Conservation (phyloP, 139 green algal species). For the Auxenochlorella pyrenoidosa region DNA sequence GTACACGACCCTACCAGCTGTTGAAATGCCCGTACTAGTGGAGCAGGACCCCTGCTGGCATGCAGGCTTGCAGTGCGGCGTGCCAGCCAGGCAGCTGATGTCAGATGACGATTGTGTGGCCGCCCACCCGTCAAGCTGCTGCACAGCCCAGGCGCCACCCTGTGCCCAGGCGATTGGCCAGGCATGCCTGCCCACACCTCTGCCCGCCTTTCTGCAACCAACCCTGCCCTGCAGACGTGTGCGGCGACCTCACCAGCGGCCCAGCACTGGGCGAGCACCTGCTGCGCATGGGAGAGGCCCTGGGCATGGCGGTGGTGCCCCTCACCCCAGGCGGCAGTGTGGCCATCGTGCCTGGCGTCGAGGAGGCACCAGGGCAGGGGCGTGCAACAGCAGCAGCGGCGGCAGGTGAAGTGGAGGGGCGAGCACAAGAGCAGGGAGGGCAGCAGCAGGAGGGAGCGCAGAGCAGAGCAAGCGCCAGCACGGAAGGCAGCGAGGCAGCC, state of each 20-base stretch:
- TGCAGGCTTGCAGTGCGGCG: background rate
- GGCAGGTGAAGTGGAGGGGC: background rate
- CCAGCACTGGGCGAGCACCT: background rate
- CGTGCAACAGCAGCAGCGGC: background rate
- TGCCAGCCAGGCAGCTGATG: background rate
- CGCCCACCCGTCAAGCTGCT: background rate
- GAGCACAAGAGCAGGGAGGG: background rate
- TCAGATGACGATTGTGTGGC: too few species aligned
- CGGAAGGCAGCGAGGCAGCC: background rate
- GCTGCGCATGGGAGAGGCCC: slow-evolving; percentile 22
- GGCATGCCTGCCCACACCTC: too few species aligned
- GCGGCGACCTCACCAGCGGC: slow-evolving; percentile 11
- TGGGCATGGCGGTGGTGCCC: slow-evolving; percentile 26
- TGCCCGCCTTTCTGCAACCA: background rate
- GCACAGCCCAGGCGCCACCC: background rate
- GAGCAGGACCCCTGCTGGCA: too few species aligned
- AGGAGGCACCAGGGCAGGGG: background rate
- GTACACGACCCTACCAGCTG: too few species aligned
- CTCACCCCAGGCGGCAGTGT: slow-evolving; percentile 11
- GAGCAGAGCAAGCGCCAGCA: background rate
- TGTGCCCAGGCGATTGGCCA: background rate
- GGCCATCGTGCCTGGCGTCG: background rate
- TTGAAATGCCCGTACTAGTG: too few species aligned
- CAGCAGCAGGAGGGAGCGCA: background rate
- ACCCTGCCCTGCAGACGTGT: slow-evolving; percentile 8